These are phyloP conservation scores for Coprinopsis sp. DNA, from an alignment of 768 basidiomycete species.

Conservation along the genomic window DNA sequence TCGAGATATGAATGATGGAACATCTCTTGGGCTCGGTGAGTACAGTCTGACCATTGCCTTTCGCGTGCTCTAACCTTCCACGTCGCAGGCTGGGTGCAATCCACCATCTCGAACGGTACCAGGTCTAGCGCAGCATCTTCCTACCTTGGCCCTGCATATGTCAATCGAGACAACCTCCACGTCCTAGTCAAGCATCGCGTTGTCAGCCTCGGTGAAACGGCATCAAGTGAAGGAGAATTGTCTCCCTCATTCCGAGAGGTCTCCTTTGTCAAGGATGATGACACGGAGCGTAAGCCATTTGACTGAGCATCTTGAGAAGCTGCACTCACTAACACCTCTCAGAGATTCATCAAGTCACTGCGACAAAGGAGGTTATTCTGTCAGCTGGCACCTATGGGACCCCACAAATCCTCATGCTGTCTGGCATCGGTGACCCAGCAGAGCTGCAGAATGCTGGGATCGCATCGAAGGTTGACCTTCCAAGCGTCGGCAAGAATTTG, in stretches of 20 bases:
- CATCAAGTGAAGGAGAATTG: conserved; percentile 11
- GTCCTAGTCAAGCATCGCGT: conserved; percentile 27
- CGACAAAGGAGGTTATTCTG: conserved; percentile 4
- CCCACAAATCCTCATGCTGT: conserved; percentile 4
- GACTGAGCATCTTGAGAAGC: not conserved
- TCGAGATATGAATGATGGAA: conserved; percentile 39
- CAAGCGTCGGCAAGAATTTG: conserved; percentile 10
- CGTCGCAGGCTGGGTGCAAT: conserved; percentile 23
- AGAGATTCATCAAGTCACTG: conserved; percentile 1
- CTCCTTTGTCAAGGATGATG: conserved; percentile 16
- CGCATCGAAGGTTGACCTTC: conserved; percentile 2
- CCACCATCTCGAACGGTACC: conserved; percentile 23
- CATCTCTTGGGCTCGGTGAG: conserved; percentile 36
- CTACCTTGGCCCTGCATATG: conserved; percentile 24
- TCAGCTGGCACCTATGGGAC: conserved; percentile 4
- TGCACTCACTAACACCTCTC: conserved; percentile 5
- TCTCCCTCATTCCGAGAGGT: conserved; percentile 17
- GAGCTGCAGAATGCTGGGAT: conserved; percentile 3
- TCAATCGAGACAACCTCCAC: conserved; percentile 25
- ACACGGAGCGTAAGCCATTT: conserved; percentile 4
- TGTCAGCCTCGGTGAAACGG: conserved; percentile 20
- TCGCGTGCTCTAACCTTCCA: not conserved
- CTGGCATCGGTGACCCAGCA: conserved; percentile 6
- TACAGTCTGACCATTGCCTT: not conserved
- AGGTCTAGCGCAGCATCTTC: conserved; percentile 27